Base-by-base conservation (phyloP, 2,329 filamentous ascomycete genomes). In the Thelonectria rubi region DNA sequence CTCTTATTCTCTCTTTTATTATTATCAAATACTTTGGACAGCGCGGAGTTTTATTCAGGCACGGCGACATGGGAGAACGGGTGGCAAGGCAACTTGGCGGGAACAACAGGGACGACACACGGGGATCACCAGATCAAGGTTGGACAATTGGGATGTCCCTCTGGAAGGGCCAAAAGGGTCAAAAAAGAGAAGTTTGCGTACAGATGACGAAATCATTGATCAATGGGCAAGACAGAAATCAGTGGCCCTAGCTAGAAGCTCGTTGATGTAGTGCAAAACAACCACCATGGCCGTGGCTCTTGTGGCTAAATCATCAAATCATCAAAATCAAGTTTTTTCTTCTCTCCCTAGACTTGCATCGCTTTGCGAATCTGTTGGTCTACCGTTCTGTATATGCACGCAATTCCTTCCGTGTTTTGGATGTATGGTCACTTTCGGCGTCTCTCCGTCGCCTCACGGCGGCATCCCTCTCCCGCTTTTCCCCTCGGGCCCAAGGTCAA, bases 1-100 rank as follows among this genome's bases (percentile, higher is more conserved):
- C n/a, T 14, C 20, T 52, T 53, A 26, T 63, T 52, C 43, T 46
- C 49, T 46, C 34, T 48, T 59, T 62, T 39, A 51, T 30, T 30
- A 51, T n/a, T 63, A 45, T 54, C 21, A 34, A 37, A 14, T 18
- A 15, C 60, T 68, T 60, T 66, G 53, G 53, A 64, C 42, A 71
- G 69, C 69, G 64, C 40, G 69, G 69, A 65, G 69, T 69, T 71
- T 55, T 46, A 40, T 26, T 45, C 46, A 42, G 58, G 60, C 34
- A 53, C 18, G 55, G 45, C 21, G 51, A 47, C 21, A 40, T 43
- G 21, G 26, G 11, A 53, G 17, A 3, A 37, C 34, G 48, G 32
- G 34, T 15, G 30, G 20, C 18, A 26, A 30, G 26, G 45, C 11
- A 37, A 37, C 34, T 37, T 37, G 8, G 21, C 30, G 14, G 26